phyloP scores from a whole-genome alignment of 2,329 filamentous ascomycete species.

The Hypoxylon sp. region DNA sequence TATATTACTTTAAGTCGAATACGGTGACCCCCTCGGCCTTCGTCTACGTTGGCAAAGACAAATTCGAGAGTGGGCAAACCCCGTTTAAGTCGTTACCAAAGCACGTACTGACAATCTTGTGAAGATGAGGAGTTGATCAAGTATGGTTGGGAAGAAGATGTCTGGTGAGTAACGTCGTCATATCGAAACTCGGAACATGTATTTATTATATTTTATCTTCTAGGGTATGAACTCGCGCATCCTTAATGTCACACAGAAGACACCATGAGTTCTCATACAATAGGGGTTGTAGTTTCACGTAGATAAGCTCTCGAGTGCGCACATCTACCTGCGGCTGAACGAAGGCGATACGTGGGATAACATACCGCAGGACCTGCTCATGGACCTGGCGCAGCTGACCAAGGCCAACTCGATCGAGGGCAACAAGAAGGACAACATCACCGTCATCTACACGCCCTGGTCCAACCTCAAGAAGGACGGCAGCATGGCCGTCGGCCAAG shows the following conservation, averaged over 20 bases:
- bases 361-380: slow-evolving; percentile 76
- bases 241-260: slow-evolving; percentile 5
- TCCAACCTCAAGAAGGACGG: slow-evolving; percentile 95
- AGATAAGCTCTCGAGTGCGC: slow-evolving; percentile 95
- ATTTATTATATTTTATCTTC: slow-evolving; percentile 23
- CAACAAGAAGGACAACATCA: slow-evolving; percentile 98
- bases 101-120: slow-evolving; percentile 21
- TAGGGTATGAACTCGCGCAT: slow-evolving; percentile 47
- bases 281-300: slow-evolving; percentile 78
- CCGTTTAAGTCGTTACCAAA: slow-evolving; percentile 20
- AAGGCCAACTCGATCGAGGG: slow-evolving; percentile 99
- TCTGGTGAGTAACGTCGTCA: slow-evolving; percentile 70
- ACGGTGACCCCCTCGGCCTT: slow-evolving; percentile 82
- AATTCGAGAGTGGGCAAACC: slow-evolving; percentile 84
- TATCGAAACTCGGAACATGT: not conserved
- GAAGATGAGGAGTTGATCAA: slow-evolving; percentile 96
- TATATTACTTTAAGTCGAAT: slow-evolving; percentile 94
- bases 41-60: slow-evolving; percentile 98
- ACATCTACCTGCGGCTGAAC: slow-evolving; percentile 89
- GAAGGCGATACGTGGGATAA: slow-evolving; percentile 84
- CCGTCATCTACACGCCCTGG: slow-evolving; percentile 97
- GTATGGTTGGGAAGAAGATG: slow-evolving; percentile 91
- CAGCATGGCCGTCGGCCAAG: slow-evolving; percentile 93
- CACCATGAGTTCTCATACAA: slow-evolving; percentile 20
- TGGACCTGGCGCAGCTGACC: slow-evolving; percentile 94